Base-by-base conservation (phyloP, 345 rosid genomes). In the Lepidium aucheri region DNA sequence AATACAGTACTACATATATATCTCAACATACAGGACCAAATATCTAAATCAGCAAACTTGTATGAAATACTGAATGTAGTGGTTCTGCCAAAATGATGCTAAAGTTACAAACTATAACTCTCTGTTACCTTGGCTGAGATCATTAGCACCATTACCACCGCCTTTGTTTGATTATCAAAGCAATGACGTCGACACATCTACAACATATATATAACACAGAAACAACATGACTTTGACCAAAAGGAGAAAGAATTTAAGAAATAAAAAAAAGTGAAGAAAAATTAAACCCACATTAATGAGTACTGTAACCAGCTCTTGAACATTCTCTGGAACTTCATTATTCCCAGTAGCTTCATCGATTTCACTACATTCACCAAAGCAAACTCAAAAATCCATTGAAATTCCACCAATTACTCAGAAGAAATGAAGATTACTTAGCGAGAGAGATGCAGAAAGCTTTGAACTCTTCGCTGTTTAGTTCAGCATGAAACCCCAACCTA, bases 101-200 rank as follows among this genome's bases (percentile, higher is more conserved):
- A 57, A 46, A 24, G 70, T 26, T 33, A 38, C 70, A 36, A 26
- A 39, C 9, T 69, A 8, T 16, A 68, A 53, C 69, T 60, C 47
- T 56, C 20, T 58, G 15, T 28, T 81, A 93, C 97, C 94, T 93
- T 93, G 17, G 76, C 87, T 36, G 98, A 93, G 76, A 88, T 64
- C 96, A 93, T 77, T 75, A 93, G 75, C 63, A 80, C 86, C 96
- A 90, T 83, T 53, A 87, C 46, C 59, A 79, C 79, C 56, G 94
- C 87, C 26, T 69, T 68, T 4, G 75, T 52, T 34, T 49, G 26
- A 67, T 41, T 24, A 68, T 60, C 45, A 33, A 83, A 83, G 70
- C 68, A 76, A 68, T 52, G 73, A 18, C 50, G 78, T 24, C 49
- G 70, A 76, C 90, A 80, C 13, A 86, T 34, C 98, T 92, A 55